Percentiles rank a stretch among this genome's conserved stretches.
Evolutionary conservation across 2,329 filamentous ascomycete genomes (phyloP).

Genomic region (Scedosporium dehoogii): DNA sequence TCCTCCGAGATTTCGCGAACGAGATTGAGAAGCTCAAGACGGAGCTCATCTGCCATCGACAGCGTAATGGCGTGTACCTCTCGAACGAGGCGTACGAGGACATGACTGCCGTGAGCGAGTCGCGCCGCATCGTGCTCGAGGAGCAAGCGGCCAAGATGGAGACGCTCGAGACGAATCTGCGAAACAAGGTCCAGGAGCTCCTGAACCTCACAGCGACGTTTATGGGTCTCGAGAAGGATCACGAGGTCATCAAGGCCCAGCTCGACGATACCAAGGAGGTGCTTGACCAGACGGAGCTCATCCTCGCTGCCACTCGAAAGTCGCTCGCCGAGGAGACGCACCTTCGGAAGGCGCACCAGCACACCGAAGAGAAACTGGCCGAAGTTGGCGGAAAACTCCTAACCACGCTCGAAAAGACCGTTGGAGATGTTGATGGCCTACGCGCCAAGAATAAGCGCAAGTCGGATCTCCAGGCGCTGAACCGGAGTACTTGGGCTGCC

Average conservation of each 20-base stretch:
- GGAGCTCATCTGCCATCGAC: slow-evolving; percentile 83
- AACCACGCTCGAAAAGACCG: slow-evolving; percentile 65
- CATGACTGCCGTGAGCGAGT: slow-evolving; percentile 86
- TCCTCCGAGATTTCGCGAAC: slow-evolving; percentile 78
- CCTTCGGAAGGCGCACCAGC: slow-evolving; percentile 73
- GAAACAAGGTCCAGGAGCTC: slow-evolving; percentile 89
- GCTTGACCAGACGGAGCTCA: slow-evolving; percentile 78
- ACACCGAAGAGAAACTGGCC: slow-evolving; percentile 70
- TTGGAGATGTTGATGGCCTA: slow-evolving; percentile 69
- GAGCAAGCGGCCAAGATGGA: slow-evolving; percentile 90
- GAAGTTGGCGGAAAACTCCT: slow-evolving; percentile 67
- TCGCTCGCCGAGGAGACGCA: slow-evolving; percentile 70
- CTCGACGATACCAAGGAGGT: slow-evolving; percentile 74
- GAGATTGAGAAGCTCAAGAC: slow-evolving; percentile 94
- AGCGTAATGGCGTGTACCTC: slow-evolving; percentile 91
- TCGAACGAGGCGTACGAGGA: slow-evolving; percentile 84
- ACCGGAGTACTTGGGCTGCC: slow-evolving; percentile 67
- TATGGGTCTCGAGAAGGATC: slow-evolving; percentile 79
- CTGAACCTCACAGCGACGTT: slow-evolving; percentile 80
- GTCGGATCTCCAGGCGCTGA: slow-evolving; percentile 71
- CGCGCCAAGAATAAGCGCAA: slow-evolving; percentile 81
- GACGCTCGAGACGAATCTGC: slow-evolving; percentile 79
- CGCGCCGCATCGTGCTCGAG: slow-evolving; percentile 78
- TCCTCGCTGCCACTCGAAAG: slow-evolving; percentile 67
- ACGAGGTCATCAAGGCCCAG: slow-evolving; percentile 61